Evolutionary conservation across 2,329 filamentous ascomycete species (phyloP).

Genomic region (Cordyceps javanica): DNA sequence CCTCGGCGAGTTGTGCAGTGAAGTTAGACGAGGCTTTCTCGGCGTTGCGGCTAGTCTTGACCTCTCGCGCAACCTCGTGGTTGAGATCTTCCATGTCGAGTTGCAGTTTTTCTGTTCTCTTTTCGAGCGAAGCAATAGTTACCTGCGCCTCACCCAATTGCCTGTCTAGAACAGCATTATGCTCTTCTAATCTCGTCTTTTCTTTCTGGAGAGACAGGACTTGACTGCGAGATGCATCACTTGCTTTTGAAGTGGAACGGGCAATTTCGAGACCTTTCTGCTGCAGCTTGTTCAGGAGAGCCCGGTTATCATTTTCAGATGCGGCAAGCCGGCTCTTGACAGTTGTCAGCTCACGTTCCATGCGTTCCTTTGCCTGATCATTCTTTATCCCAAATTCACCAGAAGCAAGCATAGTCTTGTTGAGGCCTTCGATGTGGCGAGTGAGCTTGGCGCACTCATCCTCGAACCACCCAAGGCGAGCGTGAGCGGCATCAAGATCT

Average conservation of each 20-base stretch:
- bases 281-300: slow-evolving; percentile 92
- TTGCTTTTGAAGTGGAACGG: slow-evolving; percentile 77
- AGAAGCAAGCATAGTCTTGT: slow-evolving; percentile 80
- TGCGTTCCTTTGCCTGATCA: slow-evolving; percentile 87
- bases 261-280: slow-evolving; percentile 97
- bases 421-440: slow-evolving; percentile 76
- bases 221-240: slow-evolving; percentile 74
- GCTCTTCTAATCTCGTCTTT: slow-evolving; percentile 76
- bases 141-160: slow-evolving; percentile 84
- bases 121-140: slow-evolving; percentile 76
- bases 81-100: slow-evolving; percentile 86
- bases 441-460: slow-evolving; percentile 71
- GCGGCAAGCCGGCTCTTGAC: slow-evolving; percentile 83
- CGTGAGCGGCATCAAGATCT: slow-evolving; percentile 74
- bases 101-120: slow-evolving; percentile 88
- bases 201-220: slow-evolving; percentile 72
- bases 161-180: slow-evolving; percentile 71
- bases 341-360: slow-evolving; percentile 86
- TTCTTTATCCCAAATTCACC: slow-evolving; percentile 84
- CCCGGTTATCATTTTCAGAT: slow-evolving; percentile 93
- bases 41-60: slow-evolving; percentile 81
- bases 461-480: slow-evolving; percentile 72
- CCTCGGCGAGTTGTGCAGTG: slow-evolving; percentile 79
- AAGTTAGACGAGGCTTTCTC: slow-evolving; percentile 80
- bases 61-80: slow-evolving; percentile 84